phyloP scores from a whole-genome alignment of 1,284 basidiomycete species.

The Heterobasidion occidentale region DNA sequence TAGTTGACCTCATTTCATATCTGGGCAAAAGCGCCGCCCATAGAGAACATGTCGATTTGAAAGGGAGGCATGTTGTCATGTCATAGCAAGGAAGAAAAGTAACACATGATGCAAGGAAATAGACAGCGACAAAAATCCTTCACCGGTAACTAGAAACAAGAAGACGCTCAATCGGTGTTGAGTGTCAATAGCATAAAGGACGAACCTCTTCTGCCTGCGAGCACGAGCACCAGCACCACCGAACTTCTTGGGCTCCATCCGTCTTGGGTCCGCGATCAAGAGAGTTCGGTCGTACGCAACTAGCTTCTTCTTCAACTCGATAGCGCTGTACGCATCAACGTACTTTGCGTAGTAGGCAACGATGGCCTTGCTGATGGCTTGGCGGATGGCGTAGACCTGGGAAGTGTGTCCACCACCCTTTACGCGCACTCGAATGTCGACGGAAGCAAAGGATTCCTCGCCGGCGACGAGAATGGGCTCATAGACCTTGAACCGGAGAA shows the following conservation, averaged over 20 bases:
- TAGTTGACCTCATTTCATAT: not conserved
- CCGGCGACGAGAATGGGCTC: slow-evolving; percentile 90
- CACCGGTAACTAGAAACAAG: slow-evolving; percentile 74
- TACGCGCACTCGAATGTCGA: slow-evolving; percentile 97
- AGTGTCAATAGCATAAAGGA: slow-evolving; percentile 7
- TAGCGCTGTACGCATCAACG: slow-evolving; percentile 94
- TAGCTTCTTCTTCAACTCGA: slow-evolving; percentile 95
- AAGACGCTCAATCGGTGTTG: too few species aligned
- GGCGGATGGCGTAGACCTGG: slow-evolving; percentile 98
- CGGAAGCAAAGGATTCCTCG: slow-evolving; percentile 74
- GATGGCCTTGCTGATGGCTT: slow-evolving; percentile 97
- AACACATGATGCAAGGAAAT: slow-evolving; percentile 38
- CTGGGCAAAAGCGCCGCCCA: not conserved
- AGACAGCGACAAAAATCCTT: slow-evolving; percentile 30
- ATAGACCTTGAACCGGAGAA: slow-evolving; percentile 98
- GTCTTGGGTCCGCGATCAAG: slow-evolving; percentile 96
- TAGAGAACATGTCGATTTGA: not conserved
- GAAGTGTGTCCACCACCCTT: slow-evolving; percentile 99
- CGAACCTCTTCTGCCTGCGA: slow-evolving; percentile 89
- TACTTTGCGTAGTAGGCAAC: slow-evolving; percentile 99
- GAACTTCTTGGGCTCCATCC: slow-evolving; percentile 99
- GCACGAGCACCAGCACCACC: slow-evolving; percentile 95
- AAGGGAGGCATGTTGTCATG: slow-evolving; percentile 29
- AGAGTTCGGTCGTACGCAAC: slow-evolving; percentile 93
- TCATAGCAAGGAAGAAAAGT: slow-evolving; percentile 32